Conservation (phyloP, 371 early-diverging fungal genomes). For the Mucor piriformis region DNA sequence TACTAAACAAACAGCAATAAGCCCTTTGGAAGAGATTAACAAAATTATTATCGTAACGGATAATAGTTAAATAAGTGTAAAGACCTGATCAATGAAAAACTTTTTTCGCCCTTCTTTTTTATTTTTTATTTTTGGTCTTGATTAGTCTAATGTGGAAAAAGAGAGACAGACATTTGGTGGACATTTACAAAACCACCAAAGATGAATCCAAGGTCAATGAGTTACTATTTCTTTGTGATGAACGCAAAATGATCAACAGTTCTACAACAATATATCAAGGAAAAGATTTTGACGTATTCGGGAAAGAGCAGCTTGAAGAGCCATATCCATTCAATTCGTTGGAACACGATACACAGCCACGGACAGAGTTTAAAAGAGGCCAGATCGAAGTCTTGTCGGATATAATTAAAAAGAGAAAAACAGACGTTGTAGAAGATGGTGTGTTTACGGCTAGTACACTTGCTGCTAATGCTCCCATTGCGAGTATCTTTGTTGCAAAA, state of each 20-base stretch:
- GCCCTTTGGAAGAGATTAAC: no score
- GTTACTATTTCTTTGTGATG: not conserved
- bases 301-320: not conserved
- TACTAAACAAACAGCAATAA: no score
- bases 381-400: not conserved
- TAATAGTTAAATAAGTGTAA: no score
- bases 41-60: no score
- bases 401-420: constrained; percentile 7
- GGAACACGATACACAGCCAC: constrained; percentile 3
- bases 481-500: not conserved
- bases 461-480: constrained; percentile 12
- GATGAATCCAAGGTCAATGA: not conserved
- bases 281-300: constrained; percentile 21
- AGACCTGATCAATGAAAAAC: not conserved
- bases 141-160: constrained; percentile 19
- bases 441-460: constrained; percentile 8
- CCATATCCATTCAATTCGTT: constrained; percentile 4
- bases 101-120: constrained; percentile 1
- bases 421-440: not conserved
- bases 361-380: constrained; percentile 1
- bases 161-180: constrained; percentile 8
- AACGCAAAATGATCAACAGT: not conserved
- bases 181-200: constrained; percentile 7
- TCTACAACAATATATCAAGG: constrained; percentile 10
- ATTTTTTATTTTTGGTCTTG: not conserved